These are phyloP conservation scores for Pouteria campechiana DNA, from an alignment of 179 eudicot genomes.

Conservation along the genomic window DNA sequence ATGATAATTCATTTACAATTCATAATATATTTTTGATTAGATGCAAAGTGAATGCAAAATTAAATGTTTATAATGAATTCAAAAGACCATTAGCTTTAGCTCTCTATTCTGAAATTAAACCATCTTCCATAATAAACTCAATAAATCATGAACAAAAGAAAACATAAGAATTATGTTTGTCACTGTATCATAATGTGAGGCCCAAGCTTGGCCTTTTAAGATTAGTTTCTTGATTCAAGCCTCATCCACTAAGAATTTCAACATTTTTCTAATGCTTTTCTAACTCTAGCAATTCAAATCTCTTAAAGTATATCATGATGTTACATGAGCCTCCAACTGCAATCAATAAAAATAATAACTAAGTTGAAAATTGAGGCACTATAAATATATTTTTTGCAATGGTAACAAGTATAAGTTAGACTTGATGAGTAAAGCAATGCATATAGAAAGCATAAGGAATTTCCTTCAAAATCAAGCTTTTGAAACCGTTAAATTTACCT, in stretches of 20 bases:
- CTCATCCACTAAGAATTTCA: slow-evolving; percentile 2
- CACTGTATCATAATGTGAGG: slow-evolving; percentile 10
- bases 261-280: slow-evolving; percentile 3
- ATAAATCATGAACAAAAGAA: slow-evolving; percentile 1
- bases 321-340: background rate
- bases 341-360: background rate
- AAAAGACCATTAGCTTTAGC: background rate
- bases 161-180: slow-evolving; percentile 5
- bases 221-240: slow-evolving; percentile 8
- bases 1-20: background rate
- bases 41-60: background rate
- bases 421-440: slow-evolving; percentile 9
- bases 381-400: background rate
- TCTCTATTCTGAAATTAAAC: no score
- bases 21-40: background rate
- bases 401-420: slow-evolving; percentile 1
- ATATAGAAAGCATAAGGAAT: slow-evolving; percentile 2
- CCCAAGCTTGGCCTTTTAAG: slow-evolving; percentile 6
- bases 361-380: background rate
- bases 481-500: slow-evolving; percentile 1
- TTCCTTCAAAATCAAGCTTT: slow-evolving; percentile 2
- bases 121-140: background rate
- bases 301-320: slow-evolving; percentile 2
- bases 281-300: background rate
- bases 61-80: background rate